Percentiles rank a stretch among this genome's conserved stretches.
Conservation (phyloP, 1,139 yeast genomes). For the Meyerozyma guilliermondii region DNA sequence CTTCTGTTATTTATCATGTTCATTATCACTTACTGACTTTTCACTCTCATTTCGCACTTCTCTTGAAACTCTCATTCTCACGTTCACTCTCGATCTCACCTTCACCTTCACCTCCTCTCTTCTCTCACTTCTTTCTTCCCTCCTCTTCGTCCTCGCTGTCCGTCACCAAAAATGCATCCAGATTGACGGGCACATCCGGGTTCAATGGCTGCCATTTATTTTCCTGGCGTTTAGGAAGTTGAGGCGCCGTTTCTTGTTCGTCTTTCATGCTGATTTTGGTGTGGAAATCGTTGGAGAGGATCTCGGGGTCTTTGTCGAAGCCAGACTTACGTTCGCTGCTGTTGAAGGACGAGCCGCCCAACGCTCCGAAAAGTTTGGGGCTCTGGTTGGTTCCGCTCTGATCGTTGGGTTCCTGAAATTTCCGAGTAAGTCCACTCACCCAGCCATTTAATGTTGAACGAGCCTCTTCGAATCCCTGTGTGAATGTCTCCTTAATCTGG, state of each 20-base stretch:
- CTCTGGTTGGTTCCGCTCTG: conserved; percentile 11
- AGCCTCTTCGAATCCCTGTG: conserved; percentile 82
- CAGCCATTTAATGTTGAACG: conserved; percentile 73
- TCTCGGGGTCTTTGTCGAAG: conserved; percentile 54
- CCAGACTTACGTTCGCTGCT: conserved; percentile 19
- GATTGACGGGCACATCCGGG: conserved; percentile 52
- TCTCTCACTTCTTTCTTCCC: conserved; percentile 6
- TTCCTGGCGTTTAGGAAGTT: conserved; percentile 27
- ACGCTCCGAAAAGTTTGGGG: conserved; percentile 43
- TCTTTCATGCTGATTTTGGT: conserved; percentile 50
- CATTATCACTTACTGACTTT: no score
- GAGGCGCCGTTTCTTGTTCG: conserved; percentile 34
- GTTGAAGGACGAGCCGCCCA: conserved; percentile 41
- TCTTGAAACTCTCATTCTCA: no score
- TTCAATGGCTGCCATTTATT: conserved; percentile 61
- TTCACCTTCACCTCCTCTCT: neutral
- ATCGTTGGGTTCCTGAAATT: conserved; percentile 26
- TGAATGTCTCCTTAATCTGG: conserved; percentile 64
- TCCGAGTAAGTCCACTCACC: conserved; percentile 70
- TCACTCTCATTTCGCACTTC: no score
- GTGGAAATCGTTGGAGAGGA: conserved; percentile 48
- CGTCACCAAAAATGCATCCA: conserved; percentile 73
- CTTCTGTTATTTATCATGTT: no score
- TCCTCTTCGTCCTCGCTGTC: conserved; percentile 71
- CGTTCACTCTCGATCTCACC: neutral